Conservation (phyloP, 345 rosid genomes). For the Trapa incisa region DNA sequence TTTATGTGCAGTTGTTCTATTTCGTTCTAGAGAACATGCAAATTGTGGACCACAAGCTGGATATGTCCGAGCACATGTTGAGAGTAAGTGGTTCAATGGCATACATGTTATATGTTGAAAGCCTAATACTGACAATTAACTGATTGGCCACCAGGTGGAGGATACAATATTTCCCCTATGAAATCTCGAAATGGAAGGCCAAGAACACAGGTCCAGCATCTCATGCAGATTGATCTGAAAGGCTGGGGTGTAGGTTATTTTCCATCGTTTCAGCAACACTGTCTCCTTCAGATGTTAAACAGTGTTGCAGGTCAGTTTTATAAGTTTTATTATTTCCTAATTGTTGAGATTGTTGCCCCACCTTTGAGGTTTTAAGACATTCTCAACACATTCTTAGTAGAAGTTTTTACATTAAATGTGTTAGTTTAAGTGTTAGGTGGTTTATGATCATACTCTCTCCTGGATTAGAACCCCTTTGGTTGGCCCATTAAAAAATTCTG, state of each 20-base stretch:
- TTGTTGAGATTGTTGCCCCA: neutral
- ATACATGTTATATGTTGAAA: neutral
- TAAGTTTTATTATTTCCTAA: neutral
- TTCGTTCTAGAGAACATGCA: conserved; percentile 95
- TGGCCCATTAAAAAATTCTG: too few species aligned
- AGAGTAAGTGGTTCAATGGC: conserved; percentile 45
- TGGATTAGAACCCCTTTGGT: too few species aligned
- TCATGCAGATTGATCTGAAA: conserved; percentile 93
- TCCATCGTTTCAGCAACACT: conserved; percentile 91
- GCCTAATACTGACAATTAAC: conserved; percentile 2
- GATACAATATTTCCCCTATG: conserved; percentile 82
- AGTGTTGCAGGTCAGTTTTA: conserved; percentile 76
- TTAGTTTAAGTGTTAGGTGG: neutral
- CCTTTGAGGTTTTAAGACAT: too few species aligned
- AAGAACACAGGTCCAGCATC: conserved; percentile 87
- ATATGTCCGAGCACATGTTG: conserved; percentile 89
- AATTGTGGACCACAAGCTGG: conserved; percentile 91
- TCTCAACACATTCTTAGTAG: too few species aligned
- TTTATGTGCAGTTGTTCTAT: conserved; percentile 67
- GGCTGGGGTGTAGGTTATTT: conserved; percentile 92
- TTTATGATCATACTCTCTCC: neutral
- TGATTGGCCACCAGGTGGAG: conserved; percentile 65
- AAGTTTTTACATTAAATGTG: neutral
- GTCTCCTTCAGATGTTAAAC: conserved; percentile 96
- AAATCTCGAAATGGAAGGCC: conserved; percentile 77